phyloP scores from a whole-genome alignment of 2,329 filamentous ascomycete species.

The Fusarium austroafricanum region DNA sequence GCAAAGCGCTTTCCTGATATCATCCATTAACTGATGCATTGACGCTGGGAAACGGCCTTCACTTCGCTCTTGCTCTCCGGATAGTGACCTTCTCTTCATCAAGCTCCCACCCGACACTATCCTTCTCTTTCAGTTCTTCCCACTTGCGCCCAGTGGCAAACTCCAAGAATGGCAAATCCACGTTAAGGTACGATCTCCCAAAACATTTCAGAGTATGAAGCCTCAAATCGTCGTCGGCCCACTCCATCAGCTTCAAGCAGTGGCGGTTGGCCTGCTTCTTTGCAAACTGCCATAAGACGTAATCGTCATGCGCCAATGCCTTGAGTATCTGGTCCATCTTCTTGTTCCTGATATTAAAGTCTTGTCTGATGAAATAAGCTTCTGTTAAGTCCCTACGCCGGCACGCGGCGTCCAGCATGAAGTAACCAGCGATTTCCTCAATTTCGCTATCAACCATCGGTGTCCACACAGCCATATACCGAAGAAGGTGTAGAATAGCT shows the following conservation, averaged over 20 bases:
- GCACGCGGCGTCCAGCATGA: conserved; percentile 89
- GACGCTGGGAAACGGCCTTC: conserved; percentile 24
- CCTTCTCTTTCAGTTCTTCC: conserved; percentile 73
- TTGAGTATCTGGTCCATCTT: conserved; percentile 75
- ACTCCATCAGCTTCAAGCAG: conserved; percentile 82
- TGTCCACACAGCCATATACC: conserved; percentile 73
- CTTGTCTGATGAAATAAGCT: conserved; percentile 74
- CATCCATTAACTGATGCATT: conserved; percentile 8
- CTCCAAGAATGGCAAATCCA: conserved; percentile 77
- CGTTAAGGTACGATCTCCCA: conserved; percentile 81
- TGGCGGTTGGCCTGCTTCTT: conserved; percentile 82
- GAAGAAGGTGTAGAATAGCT: conserved; percentile 82
- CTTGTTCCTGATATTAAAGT: conserved; percentile 72
- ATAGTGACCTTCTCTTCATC: conserved; percentile 82
- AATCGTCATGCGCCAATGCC: conserved; percentile 84
- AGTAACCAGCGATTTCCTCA: conserved; percentile 82
- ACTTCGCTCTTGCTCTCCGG: conserved; percentile 63
- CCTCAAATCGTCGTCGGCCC: conserved; percentile 79
- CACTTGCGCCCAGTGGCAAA: conserved; percentile 75
- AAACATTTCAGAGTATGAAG: conserved; percentile 87
- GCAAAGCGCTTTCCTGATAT: conserved; percentile 12
- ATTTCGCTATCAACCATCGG: conserved; percentile 78
- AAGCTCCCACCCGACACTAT: conserved; percentile 87
- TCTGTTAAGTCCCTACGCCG: conserved; percentile 79
- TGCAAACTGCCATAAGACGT: conserved; percentile 79